Conservation (phyloP, 108 stramenopile genomes). For the Epithemia pelagica region DNA sequence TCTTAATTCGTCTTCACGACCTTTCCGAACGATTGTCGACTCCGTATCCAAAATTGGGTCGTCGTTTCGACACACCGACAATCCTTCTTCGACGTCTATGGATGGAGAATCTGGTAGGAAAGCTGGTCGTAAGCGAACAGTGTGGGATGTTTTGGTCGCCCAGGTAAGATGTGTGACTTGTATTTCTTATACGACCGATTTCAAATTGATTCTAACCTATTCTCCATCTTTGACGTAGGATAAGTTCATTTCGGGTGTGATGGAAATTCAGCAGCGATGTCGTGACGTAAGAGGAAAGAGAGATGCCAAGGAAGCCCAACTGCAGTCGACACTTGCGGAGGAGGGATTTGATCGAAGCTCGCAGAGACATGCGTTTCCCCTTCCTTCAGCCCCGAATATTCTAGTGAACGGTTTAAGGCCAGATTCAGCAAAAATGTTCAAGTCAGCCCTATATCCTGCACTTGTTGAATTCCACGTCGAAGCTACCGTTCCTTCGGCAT, state of each 20-base stretch:
- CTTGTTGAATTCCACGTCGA: conserved; percentile 84
- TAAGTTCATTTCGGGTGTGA: conserved; percentile 67
- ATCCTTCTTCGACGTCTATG: background rate
- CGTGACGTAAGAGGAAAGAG: conserved; percentile 69
- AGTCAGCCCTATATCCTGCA: conserved; percentile 93
- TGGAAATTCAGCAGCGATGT: conserved; percentile 70
- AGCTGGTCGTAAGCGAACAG: conserved; percentile 15
- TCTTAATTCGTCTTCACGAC: conserved; percentile 5
- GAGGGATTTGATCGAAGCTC: conserved; percentile 46
- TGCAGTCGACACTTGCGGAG: conserved; percentile 57
- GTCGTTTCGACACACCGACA: conserved; percentile 16
- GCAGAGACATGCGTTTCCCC: conserved; percentile 63
- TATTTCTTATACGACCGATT: no score
- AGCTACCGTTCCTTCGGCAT: background rate
- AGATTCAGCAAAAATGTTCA: conserved; percentile 79
- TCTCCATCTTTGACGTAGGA: no score
- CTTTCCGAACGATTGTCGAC: conserved; percentile 33
- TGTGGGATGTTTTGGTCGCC: conserved; percentile 71
- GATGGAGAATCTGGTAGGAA: background rate
- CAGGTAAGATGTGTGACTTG: conserved; percentile 29
- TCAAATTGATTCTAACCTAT: background rate
- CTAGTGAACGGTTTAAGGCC: conserved; percentile 65
- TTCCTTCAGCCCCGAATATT: conserved; percentile 88
- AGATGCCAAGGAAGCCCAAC: conserved; percentile 80
- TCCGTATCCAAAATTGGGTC: conserved; percentile 52